These are phyloP conservation scores for Staphylotrichum tortipilum DNA, from an alignment of 495 filamentous ascomycete species.

Conservation along the genomic window DNA sequence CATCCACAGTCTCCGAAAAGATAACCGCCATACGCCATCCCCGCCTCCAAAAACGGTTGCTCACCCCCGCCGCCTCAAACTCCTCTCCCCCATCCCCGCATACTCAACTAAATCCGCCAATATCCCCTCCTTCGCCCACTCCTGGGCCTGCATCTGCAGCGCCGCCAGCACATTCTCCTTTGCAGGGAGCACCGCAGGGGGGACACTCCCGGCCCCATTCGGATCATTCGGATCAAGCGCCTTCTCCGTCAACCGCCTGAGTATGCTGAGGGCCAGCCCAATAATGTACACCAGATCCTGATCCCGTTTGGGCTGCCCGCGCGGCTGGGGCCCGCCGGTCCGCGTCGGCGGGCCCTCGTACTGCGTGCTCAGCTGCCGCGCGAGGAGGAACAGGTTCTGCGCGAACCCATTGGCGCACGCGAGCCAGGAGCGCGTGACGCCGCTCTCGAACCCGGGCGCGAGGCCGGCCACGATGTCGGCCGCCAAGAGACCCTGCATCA, in stretches of 20 bases:
- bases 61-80: neutral
- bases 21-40: neutral
- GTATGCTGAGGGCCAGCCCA: constrained; percentile 58
- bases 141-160: constrained; percentile 47
- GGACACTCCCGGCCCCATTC: constrained; percentile 36
- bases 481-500: constrained; percentile 86
- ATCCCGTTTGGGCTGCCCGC: constrained; percentile 31
- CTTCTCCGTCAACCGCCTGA: constrained; percentile 64
- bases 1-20: too few species aligned
- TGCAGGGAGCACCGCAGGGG: constrained; percentile 56
- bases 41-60: neutral
- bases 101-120: constrained; percentile 67
- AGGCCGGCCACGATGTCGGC: constrained; percentile 80
- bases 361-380: constrained; percentile 59
- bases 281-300: constrained; percentile 52
- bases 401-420: constrained; percentile 79
- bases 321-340: constrained; percentile 1
- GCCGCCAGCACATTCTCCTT: constrained; percentile 64
- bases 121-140: constrained; percentile 50
- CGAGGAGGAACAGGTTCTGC: constrained; percentile 62
- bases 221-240: constrained; percentile 53
- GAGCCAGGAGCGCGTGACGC: constrained; percentile 74
- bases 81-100: constrained; percentile 50
- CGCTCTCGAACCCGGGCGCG: constrained; percentile 59
- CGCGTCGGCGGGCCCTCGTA: constrained; percentile 31